Evolutionary conservation across 1,139 yeast genomes (phyloP).

Genomic region (Taiozyma sp.): DNA sequence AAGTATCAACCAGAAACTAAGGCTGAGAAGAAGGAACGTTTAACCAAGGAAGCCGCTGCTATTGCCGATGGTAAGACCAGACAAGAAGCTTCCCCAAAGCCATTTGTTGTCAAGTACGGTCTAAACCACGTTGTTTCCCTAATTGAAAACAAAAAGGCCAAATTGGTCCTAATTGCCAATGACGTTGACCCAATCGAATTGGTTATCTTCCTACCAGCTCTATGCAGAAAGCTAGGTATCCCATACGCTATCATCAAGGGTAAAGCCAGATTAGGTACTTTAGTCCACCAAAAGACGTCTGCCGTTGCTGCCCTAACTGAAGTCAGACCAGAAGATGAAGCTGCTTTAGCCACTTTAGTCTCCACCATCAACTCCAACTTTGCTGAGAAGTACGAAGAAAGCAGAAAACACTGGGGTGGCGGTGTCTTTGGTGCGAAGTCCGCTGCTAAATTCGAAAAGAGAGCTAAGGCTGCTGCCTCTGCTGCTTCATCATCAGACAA

Average conservation of each 20-base stretch:
- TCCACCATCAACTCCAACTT: slow-evolving; percentile 93
- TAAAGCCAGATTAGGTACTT: slow-evolving; percentile 97
- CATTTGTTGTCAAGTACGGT: slow-evolving; percentile 94
- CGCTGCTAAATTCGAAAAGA: slow-evolving; percentile 64
- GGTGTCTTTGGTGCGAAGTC: slow-evolving; percentile 96
- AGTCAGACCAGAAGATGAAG: slow-evolving; percentile 89
- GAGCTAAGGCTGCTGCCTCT: slow-evolving; percentile 34
- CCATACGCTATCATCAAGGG: slow-evolving; percentile 99
- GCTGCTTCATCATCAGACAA: not conserved
- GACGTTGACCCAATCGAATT: slow-evolving; percentile 99
- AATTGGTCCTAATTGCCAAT: slow-evolving; percentile 93
- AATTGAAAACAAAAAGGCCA: slow-evolving; percentile 97
- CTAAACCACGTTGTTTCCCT: slow-evolving; percentile 97
- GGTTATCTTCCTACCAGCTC: slow-evolving; percentile 95
- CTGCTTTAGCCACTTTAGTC: slow-evolving; percentile 87
- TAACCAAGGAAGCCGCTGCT: slow-evolving; percentile 98
- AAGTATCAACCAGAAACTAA: slow-evolving; percentile 97
- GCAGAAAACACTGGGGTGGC: slow-evolving; percentile 99
- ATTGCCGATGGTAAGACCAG: slow-evolving; percentile 96
- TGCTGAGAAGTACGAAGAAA: slow-evolving; percentile 87
- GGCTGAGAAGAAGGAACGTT: slow-evolving; percentile 98
- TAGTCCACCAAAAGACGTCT: slow-evolving; percentile 95
- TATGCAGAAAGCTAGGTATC: slow-evolving; percentile 98
- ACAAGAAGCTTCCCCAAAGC: slow-evolving; percentile 94
- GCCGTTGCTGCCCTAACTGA: slow-evolving; percentile 97